A percentile compares a stretch with the other conserved stretches of the same genome.
phyloP scores from a whole-genome alignment of 371 early-diverging fungal species.

The Syncephalastrum sp. region DNA sequence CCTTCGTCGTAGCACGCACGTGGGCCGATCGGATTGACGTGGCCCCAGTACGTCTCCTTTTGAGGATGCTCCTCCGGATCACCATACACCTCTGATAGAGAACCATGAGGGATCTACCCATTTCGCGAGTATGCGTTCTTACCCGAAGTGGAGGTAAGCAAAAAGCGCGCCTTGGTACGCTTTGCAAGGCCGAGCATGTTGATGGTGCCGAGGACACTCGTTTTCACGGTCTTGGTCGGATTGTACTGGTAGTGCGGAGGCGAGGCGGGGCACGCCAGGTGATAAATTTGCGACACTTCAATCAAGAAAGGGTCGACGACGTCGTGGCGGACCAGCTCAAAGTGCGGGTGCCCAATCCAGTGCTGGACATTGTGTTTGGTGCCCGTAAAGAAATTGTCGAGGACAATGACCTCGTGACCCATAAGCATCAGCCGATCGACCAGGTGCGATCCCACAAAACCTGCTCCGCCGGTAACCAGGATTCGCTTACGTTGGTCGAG shows the following conservation, averaged over 20 bases:
- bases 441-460: conserved; percentile 87
- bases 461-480: conserved; percentile 90
- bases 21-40: conserved; percentile 84
- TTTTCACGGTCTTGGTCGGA: conserved; percentile 87
- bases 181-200: conserved; percentile 91
- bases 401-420: conserved; percentile 84
- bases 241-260: conserved; percentile 91
- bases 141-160: conserved; percentile 86
- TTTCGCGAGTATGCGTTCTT: conserved; percentile 8
- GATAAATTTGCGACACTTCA: conserved; percentile 86
- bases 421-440: conserved; percentile 85
- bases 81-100: conserved; percentile 77
- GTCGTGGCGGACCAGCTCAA: conserved; percentile 85
- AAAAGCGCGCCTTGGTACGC: conserved; percentile 77
- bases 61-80: conserved; percentile 91
- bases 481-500: conserved; percentile 70
- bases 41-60: conserved; percentile 84
- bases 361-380: conserved; percentile 71
- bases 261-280: conserved; percentile 87
- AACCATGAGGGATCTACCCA: background rate
- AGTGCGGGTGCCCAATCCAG: conserved; percentile 87
- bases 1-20: conserved; percentile 93
- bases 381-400: conserved; percentile 90
- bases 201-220: conserved; percentile 85
- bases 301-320: conserved; percentile 83